Evolutionary conservation across 805 yeast genomes (phyloP), one percentile per base, ranked within the genome.

Genomic region (Cyberlindnera suaveolens): DNA sequence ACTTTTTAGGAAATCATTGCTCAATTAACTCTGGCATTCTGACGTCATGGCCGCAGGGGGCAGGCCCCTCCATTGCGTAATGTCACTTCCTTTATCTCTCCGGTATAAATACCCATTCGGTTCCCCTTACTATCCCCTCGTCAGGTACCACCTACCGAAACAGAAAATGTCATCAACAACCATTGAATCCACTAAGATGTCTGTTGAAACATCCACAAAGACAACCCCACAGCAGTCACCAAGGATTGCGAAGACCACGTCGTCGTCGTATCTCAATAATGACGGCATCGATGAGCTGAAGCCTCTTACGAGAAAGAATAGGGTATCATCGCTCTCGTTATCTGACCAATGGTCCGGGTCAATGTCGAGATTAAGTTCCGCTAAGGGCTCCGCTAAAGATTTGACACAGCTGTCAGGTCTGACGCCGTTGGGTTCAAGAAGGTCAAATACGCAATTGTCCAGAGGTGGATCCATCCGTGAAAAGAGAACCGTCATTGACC

Each of bases 231-330:
- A 39, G 4, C 35, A 31, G 23, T 45, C 54, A 39, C 51, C 51
- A 36, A 37, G 46, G 18, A 39, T 49, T 26, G 60, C 61, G 3
- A 56, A 63, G 40, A 54, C 60, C 23, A 52, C 57, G 27, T 79
- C 87, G 10, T 81, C 75, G 20, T 79, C 87, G 7, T 83, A 75
- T 53, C 70, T 83, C 48, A 82, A 83, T 54, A 82, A 81, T 50
- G 89, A 83, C 57, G 86, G 85, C 19, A 82, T 83, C 17, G 89
- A 82, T 56, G 73, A 75, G 43, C 63, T 83, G 56, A 74, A 72
- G 42, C 90, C 90, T 3, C 68, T 72, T 41, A 67, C 76, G 8
- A 71, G 85, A 60, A 78, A 74, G 51, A 78, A 79, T 56, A 64
- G 82, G 36, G 85, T 80, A 7, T 77, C 84, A 10, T 78, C 85